Base-by-base conservation (phyloP, 768 basidiomycete species). In the Kwoniella europaea region DNA sequence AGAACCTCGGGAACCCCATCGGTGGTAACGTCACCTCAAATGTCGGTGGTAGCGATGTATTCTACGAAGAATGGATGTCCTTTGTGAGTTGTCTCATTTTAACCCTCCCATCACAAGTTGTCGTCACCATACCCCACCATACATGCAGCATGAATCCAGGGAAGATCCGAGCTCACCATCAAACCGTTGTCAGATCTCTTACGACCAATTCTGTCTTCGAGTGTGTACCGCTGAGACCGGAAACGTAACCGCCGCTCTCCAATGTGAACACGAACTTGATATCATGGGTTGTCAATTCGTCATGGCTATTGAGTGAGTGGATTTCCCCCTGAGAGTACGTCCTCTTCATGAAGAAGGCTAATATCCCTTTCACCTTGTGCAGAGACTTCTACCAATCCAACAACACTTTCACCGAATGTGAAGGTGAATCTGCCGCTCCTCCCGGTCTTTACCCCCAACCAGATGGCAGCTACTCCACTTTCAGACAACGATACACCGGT, bases 171-270 rank as follows among this genome's bases (percentile, higher is more conserved):
- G 50, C 54, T 55, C 10, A 55, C n/a, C 13, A 41, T 46, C 42
- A 35, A 10, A 57, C 1, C 9, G 50, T 18, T 27, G 50, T 52
- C 83, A 85, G 81, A 84, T 86, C 78, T 85, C 84, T 6, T 83
- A 83, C 77, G 82, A 79, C 71, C 82, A 85, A 73, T 87, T 84
- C 83, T 87, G 86, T 78, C 76, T 86, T 71, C 80, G 86, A 44
- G 84, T 85, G 55, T 82, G 80, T 69, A 83, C 88, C 87, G 75
- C 84, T 78, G 65, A 72, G 80, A 29, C 86, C 85, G 27, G 63
- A 16, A 79, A 74, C 59, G 73, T 75, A 63, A 72, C 81, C 24
- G 76, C 86, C 52, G 84, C 84, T 20, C 65, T 79, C 12, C 74
- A 78, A 72, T 83, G 84, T 69, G 76, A 84, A 69, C 80, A 82